Percentiles rank a stretch among this genome's conserved stretches.
These are phyloP conservation scores for Fraxinus greggii DNA, from an alignment of 305 asterid species.

Conservation along the genomic window DNA sequence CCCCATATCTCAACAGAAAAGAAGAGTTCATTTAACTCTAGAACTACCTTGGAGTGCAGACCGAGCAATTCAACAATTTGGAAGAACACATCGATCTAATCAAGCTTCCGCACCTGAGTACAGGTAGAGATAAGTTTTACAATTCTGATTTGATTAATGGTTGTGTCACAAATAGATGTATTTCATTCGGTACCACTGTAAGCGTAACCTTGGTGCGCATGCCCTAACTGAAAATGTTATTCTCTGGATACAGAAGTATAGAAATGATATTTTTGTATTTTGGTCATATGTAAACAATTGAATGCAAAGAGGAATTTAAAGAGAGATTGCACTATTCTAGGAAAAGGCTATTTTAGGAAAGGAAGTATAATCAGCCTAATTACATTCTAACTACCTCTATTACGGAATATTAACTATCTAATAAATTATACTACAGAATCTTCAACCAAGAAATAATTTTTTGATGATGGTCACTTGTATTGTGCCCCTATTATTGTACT, in stretches of 20 bases:
- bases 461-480: not conserved
- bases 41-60: slow-evolving; percentile 99
- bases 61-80: slow-evolving; percentile 98
- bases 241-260: not conserved
- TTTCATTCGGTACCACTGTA: not conserved
- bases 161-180: not conserved
- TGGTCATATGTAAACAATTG: not conserved
- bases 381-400: not conserved
- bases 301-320: not conserved
- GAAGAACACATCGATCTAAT: slow-evolving; percentile 98
- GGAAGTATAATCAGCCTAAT: not conserved
- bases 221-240: not conserved
- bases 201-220: not conserved
- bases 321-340: not conserved
- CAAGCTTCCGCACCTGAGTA: slow-evolving; percentile 99
- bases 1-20: slow-evolving; percentile 59
- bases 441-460: not conserved
- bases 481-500: not conserved
- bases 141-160: slow-evolving; percentile 14
- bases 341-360: not conserved
- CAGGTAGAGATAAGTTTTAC: slow-evolving; percentile 49
- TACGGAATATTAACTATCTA: not conserved
- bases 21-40: slow-evolving; percentile 94
- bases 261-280: not conserved
- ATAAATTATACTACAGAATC: not conserved